Evolutionary conservation across 768 basidiomycete species (phyloP), one percentile per base, ranked within the genome.

Genomic region (Exidia glandulosa): DNA sequence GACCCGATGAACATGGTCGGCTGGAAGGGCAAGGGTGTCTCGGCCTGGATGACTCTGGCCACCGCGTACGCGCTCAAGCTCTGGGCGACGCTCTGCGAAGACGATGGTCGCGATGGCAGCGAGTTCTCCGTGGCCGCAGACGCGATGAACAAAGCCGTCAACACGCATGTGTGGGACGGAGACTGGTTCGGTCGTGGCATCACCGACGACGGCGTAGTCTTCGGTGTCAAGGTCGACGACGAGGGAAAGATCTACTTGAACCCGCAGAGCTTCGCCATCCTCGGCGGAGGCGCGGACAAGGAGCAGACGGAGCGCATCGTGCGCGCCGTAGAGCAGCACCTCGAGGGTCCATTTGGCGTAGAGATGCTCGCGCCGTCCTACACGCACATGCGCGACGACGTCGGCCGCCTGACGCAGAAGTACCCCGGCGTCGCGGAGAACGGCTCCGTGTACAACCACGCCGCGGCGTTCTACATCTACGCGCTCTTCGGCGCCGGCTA

Each of bases 1-100:
- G 50, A 54, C 50, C 50, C 50, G 30, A 54, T 54, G 50, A 54
- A 54, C 50, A 54, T 54, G 50, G 50, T 54, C 30, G 50, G 50
- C 27, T 54, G 50, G 50, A 54, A 54, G 50, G 50, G 50, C 27
- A 54, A 29, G 27, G 50, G 50, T 25, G 50, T 54, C 25, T 54
- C 50, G 30, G 50, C 25, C 30, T 54, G 50, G 50, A 54, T 54
- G 50, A 54, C 16, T 27, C 27, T 54, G 25, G 50, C 50, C 50
- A 27, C 50, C 27, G 50, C 50, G 6, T 54, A 29, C 25, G 50
- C 50, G 30, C 50, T 54, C 30, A 54, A 54, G 30, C 50, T 54
- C 25, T 54, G 50, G 50, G 50, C 50, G 50, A 27, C 2, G 25
- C 25, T 54, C 50, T 54, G 50, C 50, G 50, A 9, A 23, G 25